Evolutionary conservation across 768 basidiomycete species (phyloP), one percentile per base, ranked within the genome.

Genomic region (Macrocybe gigantea): DNA sequence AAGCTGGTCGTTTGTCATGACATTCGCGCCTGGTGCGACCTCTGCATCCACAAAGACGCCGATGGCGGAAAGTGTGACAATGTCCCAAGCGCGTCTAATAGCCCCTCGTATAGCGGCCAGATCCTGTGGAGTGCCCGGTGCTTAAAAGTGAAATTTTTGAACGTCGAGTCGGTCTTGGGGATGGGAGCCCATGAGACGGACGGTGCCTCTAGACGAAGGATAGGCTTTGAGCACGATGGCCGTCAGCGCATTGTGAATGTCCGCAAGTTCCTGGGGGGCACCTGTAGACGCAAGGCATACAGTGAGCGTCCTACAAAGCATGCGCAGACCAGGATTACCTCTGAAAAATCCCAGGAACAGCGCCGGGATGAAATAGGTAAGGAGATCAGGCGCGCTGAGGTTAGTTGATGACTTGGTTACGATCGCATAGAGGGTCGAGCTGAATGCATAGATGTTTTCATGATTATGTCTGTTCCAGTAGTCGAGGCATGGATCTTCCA

Each of bases 111-210:
- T 55, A 33, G 59, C 62, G 33, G 54, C 53, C 3, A 66, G 33
- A 43, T 66, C 64, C 7, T 45, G 41, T 8, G 49, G 49, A 7
- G 59, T 63, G n/a, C 55, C 48, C 22, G 54, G 44, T 6, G 51
- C 56, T 45, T 66, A 59, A 44, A 64, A 66, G 39, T 55, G 64
- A 10, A 49, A 48, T 40, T 66, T 66, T 40, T 59, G 55, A 38
- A 66, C 64, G 48, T 62, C 52, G 9, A 66, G 57, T 0, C 33
- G 38, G 29, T 66, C 64, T 49, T 66, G 63, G 2, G 61, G 61
- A 42, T 64, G 60, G 5, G 60, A 48, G 10, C 63, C 63, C 1
- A 63, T 66, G 38, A 66, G 55, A 4, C 52, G 55, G 5, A 66
- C 63, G n/a, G 58, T 60, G 9, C 63, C 64, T 44, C 53, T 59